Base-by-base conservation (phyloP, 257 asterid genomes). In the Primulina huaijiensis region DNA sequence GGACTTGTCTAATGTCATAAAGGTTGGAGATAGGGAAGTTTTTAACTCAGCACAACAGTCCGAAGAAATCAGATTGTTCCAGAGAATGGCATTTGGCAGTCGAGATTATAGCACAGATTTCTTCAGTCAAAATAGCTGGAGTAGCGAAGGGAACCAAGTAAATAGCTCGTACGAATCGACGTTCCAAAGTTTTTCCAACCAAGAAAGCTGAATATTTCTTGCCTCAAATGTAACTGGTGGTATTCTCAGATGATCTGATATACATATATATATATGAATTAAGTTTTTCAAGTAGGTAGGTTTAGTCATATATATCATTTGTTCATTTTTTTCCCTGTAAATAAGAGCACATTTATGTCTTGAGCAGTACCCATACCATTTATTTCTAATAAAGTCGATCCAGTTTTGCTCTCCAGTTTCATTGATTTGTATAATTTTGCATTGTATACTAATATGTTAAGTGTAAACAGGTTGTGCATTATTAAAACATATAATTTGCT, bases 81-180 rank as follows among this genome's bases (percentile, higher is more conserved):
- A 17, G 34, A 57, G 60, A 27, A 65, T 73, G 77, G 77, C 77
- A 21, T 73, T 73, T 20, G 77, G 77, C 17, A 38, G 72, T 73
- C 68, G 55, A 74, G 35, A 67, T 60, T 60, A 60, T 57, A 74
- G 74, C 62, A 67, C 78, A 16, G 33, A 31, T 11, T 56, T 19
- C 67, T 61, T 65, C 27, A 31, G 6, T 55, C 34, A 65, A 21
- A 40, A 7, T 31, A 65, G 69, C 59, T 40, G 59, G 23, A 65
- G 58, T 0, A 38, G 69, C 52, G 69, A 19, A 35, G 20, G 30
- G 59, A 40, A 65, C 35, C 25, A 37, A 30, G 37, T 23, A 38
- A 40, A 65, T 65, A 43, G 57, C 52, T 40, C 46, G 37, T 38
- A 63, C 30, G 43, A 23, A 25, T 34, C 34, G 52, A 38, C 29